Base-by-base conservation (phyloP, 2,329 filamentous ascomycete species). In the Ascosphaera pollenicola region DNA sequence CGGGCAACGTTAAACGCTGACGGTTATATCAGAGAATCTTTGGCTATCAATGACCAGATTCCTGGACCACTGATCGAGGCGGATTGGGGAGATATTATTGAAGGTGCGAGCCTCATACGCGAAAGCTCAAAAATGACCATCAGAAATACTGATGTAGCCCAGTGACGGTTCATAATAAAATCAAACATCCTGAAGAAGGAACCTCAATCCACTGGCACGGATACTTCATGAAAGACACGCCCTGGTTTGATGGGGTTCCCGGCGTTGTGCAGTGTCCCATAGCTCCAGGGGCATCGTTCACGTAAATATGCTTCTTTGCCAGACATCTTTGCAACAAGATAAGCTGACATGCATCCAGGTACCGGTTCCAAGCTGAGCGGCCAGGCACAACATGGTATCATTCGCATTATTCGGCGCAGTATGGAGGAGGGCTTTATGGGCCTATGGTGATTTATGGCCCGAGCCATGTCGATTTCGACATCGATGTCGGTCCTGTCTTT, bases 201-300 rank as follows among this genome's bases (percentile, higher is more conserved):
- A 46, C 46, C 15, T 48, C 48, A 21, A 44, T 56, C 17, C 54
- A 56, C 40, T 82, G 77, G 47, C 77, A 82, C 49, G 78, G 77
- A 38, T 50, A 80, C 5, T 78, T 67, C 55, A 68, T 71, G 63
- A 75, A 75, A 71, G 72, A 18, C 71, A 41, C 36, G 8, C 16
- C 37, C 17, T 40, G 41, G 36, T 41, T 41, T 36, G 42, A 44
- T 21, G 45, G 47, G 17, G 48, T 51, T 24, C 48, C 50, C 6
- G 47, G 48, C 21, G 43, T 60, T 17, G 60, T 57, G 1, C 57
- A 61, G 39, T 61, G 58, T 37, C 55, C 57, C n/a, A 50, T 51
- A 34, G 51, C 55, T 10, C 56, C 57, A 0, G 51, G 50, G 7
- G 42, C 47, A 10, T 49, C 46, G 2, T 54, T 55, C 42, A 61